Conservation (phyloP, 371 early-diverging fungal species). For the Blastocladiella emersonii region DNA sequence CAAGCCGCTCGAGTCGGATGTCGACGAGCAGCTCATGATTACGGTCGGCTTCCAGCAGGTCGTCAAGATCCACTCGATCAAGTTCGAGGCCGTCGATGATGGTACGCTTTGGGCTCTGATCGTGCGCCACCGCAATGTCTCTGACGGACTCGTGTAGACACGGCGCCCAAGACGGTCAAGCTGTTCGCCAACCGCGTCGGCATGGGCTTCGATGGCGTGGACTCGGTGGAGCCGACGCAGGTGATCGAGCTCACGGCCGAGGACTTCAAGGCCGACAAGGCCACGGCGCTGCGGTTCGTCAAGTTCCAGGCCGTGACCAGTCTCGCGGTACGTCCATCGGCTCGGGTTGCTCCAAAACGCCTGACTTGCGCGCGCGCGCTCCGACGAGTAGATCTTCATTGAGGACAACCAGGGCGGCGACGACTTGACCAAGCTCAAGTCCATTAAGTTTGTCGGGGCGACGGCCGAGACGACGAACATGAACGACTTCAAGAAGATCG, state of each 20-base stretch:
- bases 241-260: conserved; percentile 45
- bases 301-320: conserved; percentile 73
- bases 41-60: conserved; percentile 76
- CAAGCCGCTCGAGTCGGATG: conserved; percentile 65
- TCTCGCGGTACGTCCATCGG: conserved; percentile 18
- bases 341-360: not conserved
- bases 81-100: conserved; percentile 42
- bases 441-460: conserved; percentile 63
- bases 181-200: conserved; percentile 64
- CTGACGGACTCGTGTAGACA: not conserved
- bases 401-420: conserved; percentile 66
- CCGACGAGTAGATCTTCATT: conserved; percentile 44
- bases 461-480: conserved; percentile 42
- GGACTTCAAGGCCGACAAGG: conserved; percentile 47
- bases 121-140: too few species aligned
- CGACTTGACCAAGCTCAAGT: conserved; percentile 63
- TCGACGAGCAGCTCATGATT: conserved; percentile 85
- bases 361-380: not conserved
- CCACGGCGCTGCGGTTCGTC: conserved; percentile 72
- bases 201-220: conserved; percentile 77
- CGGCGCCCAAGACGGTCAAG: conserved; percentile 73
- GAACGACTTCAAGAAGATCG: conserved; percentile 18
- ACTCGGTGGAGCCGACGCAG: conserved; percentile 58
- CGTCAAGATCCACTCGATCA: conserved; percentile 77
- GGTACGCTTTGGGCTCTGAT: not conserved